Percentiles rank a stretch among this genome's conserved stretches.
Conservation (phyloP, 2,329 filamentous ascomycete genomes). For the Drechslerella coelobrocha region DNA sequence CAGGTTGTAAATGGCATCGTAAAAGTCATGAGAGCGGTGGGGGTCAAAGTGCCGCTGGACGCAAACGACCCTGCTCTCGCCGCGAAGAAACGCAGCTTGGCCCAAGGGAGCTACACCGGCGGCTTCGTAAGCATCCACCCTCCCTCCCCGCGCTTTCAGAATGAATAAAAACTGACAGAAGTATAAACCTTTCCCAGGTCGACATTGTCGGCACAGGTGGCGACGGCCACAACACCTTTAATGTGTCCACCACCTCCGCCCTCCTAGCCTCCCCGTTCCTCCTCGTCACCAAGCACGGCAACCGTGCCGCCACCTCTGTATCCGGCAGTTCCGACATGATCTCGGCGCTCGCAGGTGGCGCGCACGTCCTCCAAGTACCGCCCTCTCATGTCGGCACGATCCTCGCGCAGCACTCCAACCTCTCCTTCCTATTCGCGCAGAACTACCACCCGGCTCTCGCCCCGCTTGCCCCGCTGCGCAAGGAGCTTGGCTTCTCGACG, state of each 20-base stretch:
- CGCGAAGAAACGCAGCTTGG: conserved; percentile 67
- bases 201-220: conserved; percentile 98
- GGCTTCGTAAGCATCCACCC: conserved; percentile 71
- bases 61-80: conserved; percentile 60
- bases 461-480: conserved; percentile 82
- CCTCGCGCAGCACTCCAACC: conserved; percentile 66
- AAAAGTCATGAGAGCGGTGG: conserved; percentile 79
- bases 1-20: conserved; percentile 88
- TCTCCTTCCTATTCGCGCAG: conserved; percentile 93
- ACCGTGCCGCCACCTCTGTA: conserved; percentile 91
- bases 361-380: conserved; percentile 75
- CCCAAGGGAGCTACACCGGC: conserved; percentile 78
- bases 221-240: conserved; percentile 97
- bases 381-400: conserved; percentile 74
- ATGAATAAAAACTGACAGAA: background rate
- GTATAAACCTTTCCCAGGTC: conserved; percentile 62
- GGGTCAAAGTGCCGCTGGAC: conserved; percentile 72
- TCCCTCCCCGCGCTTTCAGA: background rate
- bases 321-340: conserved; percentile 94
- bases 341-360: conserved; percentile 68
- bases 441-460: conserved; percentile 96
- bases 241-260: conserved; percentile 92
- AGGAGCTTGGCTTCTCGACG: conserved; percentile 88
- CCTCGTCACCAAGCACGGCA: conserved; percentile 91
- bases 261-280: conserved; percentile 88